Evolutionary conservation across 371 early-diverging fungal species (phyloP).

Genomic region (Apophysomyces ossiformis): DNA sequence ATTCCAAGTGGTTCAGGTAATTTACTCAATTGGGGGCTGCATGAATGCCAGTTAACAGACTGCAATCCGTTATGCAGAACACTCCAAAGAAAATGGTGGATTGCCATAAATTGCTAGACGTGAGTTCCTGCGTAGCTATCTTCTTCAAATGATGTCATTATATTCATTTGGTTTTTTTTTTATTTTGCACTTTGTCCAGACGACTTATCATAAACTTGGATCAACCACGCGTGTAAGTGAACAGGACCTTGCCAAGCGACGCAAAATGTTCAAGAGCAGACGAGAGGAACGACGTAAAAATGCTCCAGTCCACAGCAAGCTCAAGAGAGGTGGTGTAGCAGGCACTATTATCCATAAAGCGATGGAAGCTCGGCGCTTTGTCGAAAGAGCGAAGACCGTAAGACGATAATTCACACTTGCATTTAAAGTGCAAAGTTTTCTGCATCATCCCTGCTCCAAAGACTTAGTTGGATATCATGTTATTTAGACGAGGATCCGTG

Average conservation of each 20-base stretch:
- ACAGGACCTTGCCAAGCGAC: slow-evolving; percentile 57
- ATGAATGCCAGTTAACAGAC: neutral
- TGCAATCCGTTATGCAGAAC: slow-evolving; percentile 44
- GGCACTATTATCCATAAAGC: slow-evolving; percentile 48
- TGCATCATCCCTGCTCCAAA: neutral
- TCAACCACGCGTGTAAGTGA: slow-evolving; percentile 56
- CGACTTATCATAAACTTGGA: slow-evolving; percentile 56
- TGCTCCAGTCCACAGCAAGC: slow-evolving; percentile 29
- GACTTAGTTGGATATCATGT: too few relatives aligned
- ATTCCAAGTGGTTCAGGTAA: slow-evolving; percentile 68
- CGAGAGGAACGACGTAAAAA: slow-evolving; percentile 49
- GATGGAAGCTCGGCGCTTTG: slow-evolving; percentile 48
- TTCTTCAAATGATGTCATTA: neutral
- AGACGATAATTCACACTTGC: slow-evolving; percentile 15
- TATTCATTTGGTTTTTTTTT: neutral
- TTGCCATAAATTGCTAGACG: slow-evolving; percentile 75
- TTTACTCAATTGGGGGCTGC: neutral
- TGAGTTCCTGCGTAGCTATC: slow-evolving; percentile 10
- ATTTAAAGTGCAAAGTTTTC: neutral
- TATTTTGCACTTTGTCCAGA: slow-evolving; percentile 11
- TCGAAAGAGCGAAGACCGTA: slow-evolving; percentile 53
- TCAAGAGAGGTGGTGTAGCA: slow-evolving; percentile 39
- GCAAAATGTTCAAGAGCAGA: slow-evolving; percentile 53
- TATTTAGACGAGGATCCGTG: too few relatives aligned
- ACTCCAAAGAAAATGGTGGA: slow-evolving; percentile 77